Base-by-base conservation (phyloP, 1,284 basidiomycete species). In the Afroboletus lepidellus region DNA sequence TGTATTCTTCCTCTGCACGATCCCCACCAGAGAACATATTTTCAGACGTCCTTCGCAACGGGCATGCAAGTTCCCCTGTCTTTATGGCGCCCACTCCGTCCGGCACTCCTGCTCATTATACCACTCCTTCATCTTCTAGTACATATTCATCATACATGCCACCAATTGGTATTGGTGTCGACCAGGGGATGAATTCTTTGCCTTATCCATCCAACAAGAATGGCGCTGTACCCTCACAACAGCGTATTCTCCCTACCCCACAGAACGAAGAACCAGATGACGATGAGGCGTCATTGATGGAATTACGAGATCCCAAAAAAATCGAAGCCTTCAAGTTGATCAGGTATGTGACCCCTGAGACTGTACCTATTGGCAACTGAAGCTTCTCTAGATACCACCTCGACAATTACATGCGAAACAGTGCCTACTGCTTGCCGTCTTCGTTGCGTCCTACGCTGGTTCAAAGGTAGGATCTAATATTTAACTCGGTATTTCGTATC, bases 361-460 rank as follows among this genome's bases (percentile, higher is more conserved):
- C 21, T 27, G 20, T 13, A 27, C 34, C 30, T 9, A 33, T 44
- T 34, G 32, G 25, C 15, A 25, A 42, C 50, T 45, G 36, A 56
- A 49, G 23, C 32, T 21, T 39, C 34, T 42, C 15, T 48, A 85
- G 90, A 54, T 94, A 94, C 67, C 92, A 95, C 65, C 75, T 95
- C 46, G 88, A 93, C 61, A 94, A 95, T 63, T 91, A 85, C 67
- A 86, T 84, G 67, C 76, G 86, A 53, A 89, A 89, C 57, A 81
- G 85, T 53, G 80, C 83, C 20, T 96, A 96, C 68, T 90, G 87
- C 65, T 75, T 96, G n/a, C 93, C 93, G 1, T 83, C 88, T 3
- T 94, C 92, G 8, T 74, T 96, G 46, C 80, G 89, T 5, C 92
- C 93, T 2, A 94, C 93, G 2, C 72, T 88, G 13, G 85, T 94